Conservation (phyloP, 1,284 basidiomycete species). For the Tilletia indica region DNA sequence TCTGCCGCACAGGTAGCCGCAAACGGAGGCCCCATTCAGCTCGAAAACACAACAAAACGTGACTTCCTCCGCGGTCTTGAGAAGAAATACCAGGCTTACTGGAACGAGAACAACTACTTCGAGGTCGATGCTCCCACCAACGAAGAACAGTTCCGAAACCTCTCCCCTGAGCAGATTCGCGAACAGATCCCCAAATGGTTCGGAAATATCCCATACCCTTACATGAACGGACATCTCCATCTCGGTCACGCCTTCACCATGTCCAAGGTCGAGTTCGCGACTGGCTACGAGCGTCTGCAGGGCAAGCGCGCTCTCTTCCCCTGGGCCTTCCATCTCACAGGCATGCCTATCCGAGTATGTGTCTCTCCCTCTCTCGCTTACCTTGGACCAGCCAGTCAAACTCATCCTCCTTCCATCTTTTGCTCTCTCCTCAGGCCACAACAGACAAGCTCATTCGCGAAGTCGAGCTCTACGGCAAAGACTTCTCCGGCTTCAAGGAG, state of each 20-base stretch:
- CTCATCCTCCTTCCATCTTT: background rate
- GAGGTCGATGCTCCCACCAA: conserved; percentile 76
- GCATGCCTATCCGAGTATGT: conserved; percentile 95
- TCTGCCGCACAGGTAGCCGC: conserved; percentile 16
- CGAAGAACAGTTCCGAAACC: conserved; percentile 55
- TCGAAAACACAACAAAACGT: conserved; percentile 74
- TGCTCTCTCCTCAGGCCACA: conserved; percentile 63
- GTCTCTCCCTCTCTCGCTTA: background rate
- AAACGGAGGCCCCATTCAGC: conserved; percentile 52
- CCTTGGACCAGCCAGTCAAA: background rate
- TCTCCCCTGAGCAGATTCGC: conserved; percentile 56
- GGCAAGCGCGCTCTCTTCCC: conserved; percentile 91
- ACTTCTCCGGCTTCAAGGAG: conserved; percentile 74
- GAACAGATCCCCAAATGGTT: conserved; percentile 90
- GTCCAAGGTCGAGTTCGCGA: conserved; percentile 95
- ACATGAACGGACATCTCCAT: conserved; percentile 98
- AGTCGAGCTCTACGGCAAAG: conserved; percentile 88
- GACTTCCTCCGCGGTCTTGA: conserved; percentile 82
- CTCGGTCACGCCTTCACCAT: conserved; percentile 97
- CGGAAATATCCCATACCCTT: conserved; percentile 78
- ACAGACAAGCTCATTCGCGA: conserved; percentile 97
- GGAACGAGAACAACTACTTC: conserved; percentile 68
- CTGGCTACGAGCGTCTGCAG: conserved; percentile 91
- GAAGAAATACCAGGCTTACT: conserved; percentile 76
- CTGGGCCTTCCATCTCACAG: conserved; percentile 93